Evolutionary conservation across 2,329 filamentous ascomycete species (phyloP), one percentile per base, ranked within the genome.

Genomic region (Neurospora sp.): DNA sequence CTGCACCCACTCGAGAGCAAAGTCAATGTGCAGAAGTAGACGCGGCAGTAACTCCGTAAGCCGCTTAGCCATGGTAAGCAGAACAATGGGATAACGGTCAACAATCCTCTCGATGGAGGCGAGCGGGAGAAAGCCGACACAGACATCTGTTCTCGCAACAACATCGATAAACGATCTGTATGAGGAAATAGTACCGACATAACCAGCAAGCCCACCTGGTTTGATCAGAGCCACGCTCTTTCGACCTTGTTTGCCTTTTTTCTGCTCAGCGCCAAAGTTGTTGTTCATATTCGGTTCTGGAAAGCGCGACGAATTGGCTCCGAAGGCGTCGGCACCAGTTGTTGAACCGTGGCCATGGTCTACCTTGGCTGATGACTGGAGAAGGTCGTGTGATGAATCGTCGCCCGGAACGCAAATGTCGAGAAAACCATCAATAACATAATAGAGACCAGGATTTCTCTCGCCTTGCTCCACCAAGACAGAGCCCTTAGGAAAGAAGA

Each of bases 81-180:
- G 83, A 3, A 98, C 91, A 52, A 97, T 92, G 0, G 96, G 96
- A 77, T 97, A 96, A 74, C 89, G 90, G 74, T 99, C 96, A 1
- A 97, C 93, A 66, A 99, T 96, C 73, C 93, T 88, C 77, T 99
- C 96, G 37, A 99, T 85, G 0, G 93, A 92, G 0, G 89, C 86
- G 38, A 93, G 87, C 0, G 96, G 96, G 12, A 99, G 82, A 74
- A 99, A 99, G 0, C 96, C 96, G 15, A 99, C 96, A 76, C 97
- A 98, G 2, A 98, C 96, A 80, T 99, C 96, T 0, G 96, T 99
- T 81, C 98, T 98, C 3, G 96, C 96, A 43, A 95, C 91, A 1
- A 99, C 94, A 77, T 98, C 95, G 23, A 97, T 96, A 77, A 98
- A 97, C 0, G 96, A 99, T 36, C 96, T 86, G 78, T 97, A 97